phyloP scores from a whole-genome alignment of 2,329 filamentous ascomycete species.

The Colletotrichum gloeosporioides region DNA sequence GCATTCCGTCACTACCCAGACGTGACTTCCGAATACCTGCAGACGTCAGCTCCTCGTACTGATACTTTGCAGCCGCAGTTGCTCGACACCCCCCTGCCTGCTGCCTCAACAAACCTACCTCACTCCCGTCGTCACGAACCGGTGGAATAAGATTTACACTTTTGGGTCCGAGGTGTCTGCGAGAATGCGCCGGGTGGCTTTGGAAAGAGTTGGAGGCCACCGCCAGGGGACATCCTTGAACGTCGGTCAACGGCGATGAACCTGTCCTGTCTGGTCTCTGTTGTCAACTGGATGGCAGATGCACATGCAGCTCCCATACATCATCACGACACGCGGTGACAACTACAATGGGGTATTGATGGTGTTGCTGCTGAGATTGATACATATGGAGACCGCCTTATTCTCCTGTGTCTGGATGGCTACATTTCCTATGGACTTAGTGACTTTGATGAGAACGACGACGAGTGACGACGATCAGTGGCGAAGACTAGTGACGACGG shows the following conservation, averaged over 20 bases:
- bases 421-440: too few relatives aligned
- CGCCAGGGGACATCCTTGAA: neutral
- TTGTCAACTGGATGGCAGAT: neutral
- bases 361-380: too few relatives aligned
- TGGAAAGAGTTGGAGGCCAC: neutral
- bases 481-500: too few relatives aligned
- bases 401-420: too few relatives aligned
- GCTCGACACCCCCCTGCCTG: neutral
- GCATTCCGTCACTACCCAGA: neutral
- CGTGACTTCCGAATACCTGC: neutral
- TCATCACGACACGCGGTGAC: neutral
- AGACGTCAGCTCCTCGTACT: neutral
- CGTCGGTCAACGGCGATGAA: neutral
- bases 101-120: neutral
- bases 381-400: too few relatives aligned
- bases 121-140: neutral
- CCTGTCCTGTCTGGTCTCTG: fast-evolving
- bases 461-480: too few relatives aligned
- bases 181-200: neutral
- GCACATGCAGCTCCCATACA: fast-evolving
- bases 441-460: too few relatives aligned
- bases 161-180: neutral
- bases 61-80: neutral
- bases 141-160: neutral
- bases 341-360: neutral